phyloP scores from a whole-genome alignment of 352 stramenopile species.

The Phytophthora sp. region DNA sequence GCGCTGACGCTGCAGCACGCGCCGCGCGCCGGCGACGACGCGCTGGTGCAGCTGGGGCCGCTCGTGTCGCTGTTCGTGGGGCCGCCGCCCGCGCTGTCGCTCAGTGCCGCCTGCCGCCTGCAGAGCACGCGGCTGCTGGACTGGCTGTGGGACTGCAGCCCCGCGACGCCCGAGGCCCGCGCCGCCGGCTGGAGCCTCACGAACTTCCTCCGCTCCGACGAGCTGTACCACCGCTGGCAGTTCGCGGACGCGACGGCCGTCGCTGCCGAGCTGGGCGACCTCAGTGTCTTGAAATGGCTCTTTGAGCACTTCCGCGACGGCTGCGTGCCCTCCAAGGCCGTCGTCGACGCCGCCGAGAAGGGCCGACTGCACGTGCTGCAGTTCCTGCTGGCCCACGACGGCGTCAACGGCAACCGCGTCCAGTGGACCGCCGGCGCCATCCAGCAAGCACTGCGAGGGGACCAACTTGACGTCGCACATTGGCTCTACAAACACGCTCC shows the following conservation, averaged over 20 bases:
- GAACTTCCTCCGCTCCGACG: background rate
- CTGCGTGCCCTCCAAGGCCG: background rate
- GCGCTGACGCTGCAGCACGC: background rate
- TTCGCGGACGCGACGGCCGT: background rate
- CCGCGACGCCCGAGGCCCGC: too few species aligned
- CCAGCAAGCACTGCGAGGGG: background rate
- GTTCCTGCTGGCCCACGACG: background rate
- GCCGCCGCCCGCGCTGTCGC: background rate
- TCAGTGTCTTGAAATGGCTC: background rate
- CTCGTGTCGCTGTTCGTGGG: background rate
- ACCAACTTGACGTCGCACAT: background rate
- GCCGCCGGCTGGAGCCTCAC: background rate
- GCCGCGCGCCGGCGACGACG: background rate
- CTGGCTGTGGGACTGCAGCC: background rate
- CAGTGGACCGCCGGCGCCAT: background rate
- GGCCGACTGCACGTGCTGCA: background rate
- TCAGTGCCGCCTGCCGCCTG: background rate
- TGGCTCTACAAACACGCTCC: background rate
- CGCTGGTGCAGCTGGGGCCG: background rate
- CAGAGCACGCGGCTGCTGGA: background rate
- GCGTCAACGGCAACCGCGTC: background rate
- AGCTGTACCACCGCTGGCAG: constrained; percentile 1
- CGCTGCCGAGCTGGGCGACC: background rate
- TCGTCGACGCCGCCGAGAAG: background rate
- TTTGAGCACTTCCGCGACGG: background rate